phyloP scores from a whole-genome alignment of 1,139 yeast species.

The Saccharomyces hybrid region DNA sequence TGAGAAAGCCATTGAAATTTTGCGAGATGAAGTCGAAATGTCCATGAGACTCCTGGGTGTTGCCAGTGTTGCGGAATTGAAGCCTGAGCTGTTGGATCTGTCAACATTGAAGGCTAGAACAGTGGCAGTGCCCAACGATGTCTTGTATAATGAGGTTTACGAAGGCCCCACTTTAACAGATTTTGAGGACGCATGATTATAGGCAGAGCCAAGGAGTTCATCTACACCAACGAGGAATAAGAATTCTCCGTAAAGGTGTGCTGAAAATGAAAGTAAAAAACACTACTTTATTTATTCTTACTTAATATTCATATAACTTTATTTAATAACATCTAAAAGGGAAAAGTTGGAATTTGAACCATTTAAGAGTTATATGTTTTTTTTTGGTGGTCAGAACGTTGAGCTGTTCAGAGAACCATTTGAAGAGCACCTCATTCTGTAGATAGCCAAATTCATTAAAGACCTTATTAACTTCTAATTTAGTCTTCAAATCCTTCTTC shows the following conservation, averaged over 20 bases:
- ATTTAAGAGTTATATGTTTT: slow-evolving; percentile 4
- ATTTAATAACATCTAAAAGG: not conserved
- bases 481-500: slow-evolving; percentile 8
- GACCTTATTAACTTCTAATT: slow-evolving; percentile 24
- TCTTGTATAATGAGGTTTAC: slow-evolving; percentile 40
- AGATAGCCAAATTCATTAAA: slow-evolving; percentile 28
- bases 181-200: slow-evolving; percentile 3
- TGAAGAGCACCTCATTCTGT: slow-evolving; percentile 22
- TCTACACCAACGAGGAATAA: not conserved
- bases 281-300: slow-evolving; percentile 1
- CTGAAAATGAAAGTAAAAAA: not conserved
- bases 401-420: slow-evolving; percentile 25
- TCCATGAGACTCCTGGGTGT: slow-evolving; percentile 85
- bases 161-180: slow-evolving; percentile 27
- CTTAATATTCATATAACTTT: not conserved
- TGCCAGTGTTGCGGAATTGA: slow-evolving; percentile 53
- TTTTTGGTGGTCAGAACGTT: slow-evolving; percentile 17
- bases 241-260: not conserved
- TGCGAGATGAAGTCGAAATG: slow-evolving; percentile 78
- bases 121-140: slow-evolving; percentile 43
- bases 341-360: not conserved
- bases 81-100: slow-evolving; percentile 47
- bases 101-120: slow-evolving; percentile 35
- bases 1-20: slow-evolving; percentile 61
- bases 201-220: not conserved